Percentiles rank a stretch among this genome's conserved stretches.
These are phyloP conservation scores for Fomitopsis schrenkii DNA, from an alignment of 1,284 basidiomycete species.

Conservation along the genomic window DNA sequence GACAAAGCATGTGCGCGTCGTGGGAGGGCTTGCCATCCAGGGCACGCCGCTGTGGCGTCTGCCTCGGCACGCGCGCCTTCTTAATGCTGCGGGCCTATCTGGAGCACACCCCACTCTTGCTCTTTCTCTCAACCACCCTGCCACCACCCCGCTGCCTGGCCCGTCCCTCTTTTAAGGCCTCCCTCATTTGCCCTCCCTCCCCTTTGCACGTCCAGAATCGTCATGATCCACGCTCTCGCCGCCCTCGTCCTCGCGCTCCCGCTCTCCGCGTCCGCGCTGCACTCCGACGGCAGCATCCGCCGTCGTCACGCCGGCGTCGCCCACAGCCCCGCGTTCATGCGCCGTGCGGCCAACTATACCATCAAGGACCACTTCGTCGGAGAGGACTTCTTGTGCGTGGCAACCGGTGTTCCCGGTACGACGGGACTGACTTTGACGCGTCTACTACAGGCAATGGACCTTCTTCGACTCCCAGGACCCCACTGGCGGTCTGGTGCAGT, in stretches of 20 bases:
- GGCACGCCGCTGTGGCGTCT: neutral
- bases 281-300: conserved; percentile 10
- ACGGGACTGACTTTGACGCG: neutral
- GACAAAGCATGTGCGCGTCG: conserved; percentile 1
- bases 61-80: neutral
- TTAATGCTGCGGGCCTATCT: conserved; percentile 1
- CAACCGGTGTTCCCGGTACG: neutral
- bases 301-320: conserved; percentile 14
- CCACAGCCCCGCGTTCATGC: conserved; percentile 8
- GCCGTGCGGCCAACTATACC: conserved; percentile 23
- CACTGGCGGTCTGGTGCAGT: conserved; percentile 62
- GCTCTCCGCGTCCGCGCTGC: conserved; percentile 16
- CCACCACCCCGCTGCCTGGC: neutral
- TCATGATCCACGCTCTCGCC: conserved; percentile 17
- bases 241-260: conserved; percentile 19
- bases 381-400: conserved; percentile 10
- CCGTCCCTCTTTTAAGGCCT: conserved; percentile 1
- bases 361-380: conserved; percentile 32
- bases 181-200: neutral
- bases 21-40: neutral
- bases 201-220: neutral
- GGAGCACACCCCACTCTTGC: neutral
- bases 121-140: neutral
- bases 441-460: conserved; percentile 49
- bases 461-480: conserved; percentile 64